A percentile compares a stretch with the other conserved stretches of the same genome.
Evolutionary conservation across 805 yeast species (phyloP).

Genomic region (Candida hungchunana): DNA sequence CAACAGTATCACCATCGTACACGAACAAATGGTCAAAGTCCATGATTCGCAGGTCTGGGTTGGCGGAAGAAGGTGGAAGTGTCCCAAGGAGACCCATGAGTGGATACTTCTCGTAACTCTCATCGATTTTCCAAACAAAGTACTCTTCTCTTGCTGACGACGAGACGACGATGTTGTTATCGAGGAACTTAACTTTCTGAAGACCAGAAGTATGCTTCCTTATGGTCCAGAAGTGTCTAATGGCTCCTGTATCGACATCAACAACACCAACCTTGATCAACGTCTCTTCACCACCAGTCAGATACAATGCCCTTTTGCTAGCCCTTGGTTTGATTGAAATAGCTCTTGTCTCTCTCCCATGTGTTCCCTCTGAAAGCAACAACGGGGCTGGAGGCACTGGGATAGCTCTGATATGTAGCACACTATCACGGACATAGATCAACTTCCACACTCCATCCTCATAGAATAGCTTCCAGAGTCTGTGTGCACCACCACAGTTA

Average conservation of each 20-base stretch:
- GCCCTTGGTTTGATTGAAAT: constrained; percentile 45
- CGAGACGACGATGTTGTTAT: constrained; percentile 42
- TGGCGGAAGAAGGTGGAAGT: constrained; percentile 50
- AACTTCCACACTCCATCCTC: constrained; percentile 37
- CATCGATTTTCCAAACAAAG: constrained; percentile 64
- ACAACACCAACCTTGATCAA: constrained; percentile 54
- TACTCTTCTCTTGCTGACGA: constrained; percentile 89
- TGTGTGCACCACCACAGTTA: constrained; percentile 87
- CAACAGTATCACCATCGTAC: constrained; percentile 21
- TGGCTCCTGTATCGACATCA: constrained; percentile 33
- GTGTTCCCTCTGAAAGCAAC: constrained; percentile 59
- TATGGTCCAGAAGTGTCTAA: constrained; percentile 53
- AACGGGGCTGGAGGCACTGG: constrained; percentile 26
- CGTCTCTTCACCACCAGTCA: constrained; percentile 90
- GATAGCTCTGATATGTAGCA: constrained; percentile 37
- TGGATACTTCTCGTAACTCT: constrained; percentile 35
- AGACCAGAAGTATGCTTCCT: constrained; percentile 87
- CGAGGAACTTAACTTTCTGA: constrained; percentile 65
- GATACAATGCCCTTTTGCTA: constrained; percentile 36
- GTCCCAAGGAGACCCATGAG: constrained; percentile 46
- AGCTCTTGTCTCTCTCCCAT: constrained; percentile 88
- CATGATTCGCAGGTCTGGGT: constrained; percentile 89
- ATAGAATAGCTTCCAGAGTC: constrained; percentile 64
- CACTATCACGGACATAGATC: constrained; percentile 55
- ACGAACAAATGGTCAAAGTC: constrained; percentile 58